These are phyloP conservation scores for Trypethelium eluteriae DNA, from an alignment of 495 filamentous ascomycete species.

Conservation along the genomic window DNA sequence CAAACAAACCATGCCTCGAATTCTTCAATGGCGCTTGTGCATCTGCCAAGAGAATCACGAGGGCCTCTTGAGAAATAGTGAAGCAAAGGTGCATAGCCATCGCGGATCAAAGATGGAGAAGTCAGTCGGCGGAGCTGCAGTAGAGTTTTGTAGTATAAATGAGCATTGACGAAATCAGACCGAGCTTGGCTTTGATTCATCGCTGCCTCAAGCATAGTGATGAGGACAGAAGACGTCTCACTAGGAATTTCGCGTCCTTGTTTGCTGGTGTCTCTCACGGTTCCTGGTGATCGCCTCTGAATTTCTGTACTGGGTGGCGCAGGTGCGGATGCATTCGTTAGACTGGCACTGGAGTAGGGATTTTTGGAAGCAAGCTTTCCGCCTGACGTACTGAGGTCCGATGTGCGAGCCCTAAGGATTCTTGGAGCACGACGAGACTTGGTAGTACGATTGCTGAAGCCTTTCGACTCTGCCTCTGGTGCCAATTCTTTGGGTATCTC, in stretches of 20 bases:
- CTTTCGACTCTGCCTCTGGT: conserved; percentile 47
- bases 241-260: background rate
- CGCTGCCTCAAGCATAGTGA: conserved; percentile 63
- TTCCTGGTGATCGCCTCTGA: conserved; percentile 6
- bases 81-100: conserved; percentile 60
- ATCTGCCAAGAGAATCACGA: conserved; percentile 57
- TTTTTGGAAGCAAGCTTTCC: conserved; percentile 27
- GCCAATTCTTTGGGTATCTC: conserved; percentile 59
- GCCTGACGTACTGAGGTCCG: conserved; percentile 1
- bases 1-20: conserved; percentile 71
- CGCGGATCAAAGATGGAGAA: conserved; percentile 51
- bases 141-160: conserved; percentile 61
- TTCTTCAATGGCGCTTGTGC: conserved; percentile 59
- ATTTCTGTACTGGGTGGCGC: background rate
- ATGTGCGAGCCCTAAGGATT: background rate
- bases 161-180: conserved; percentile 62
- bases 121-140: conserved; percentile 54
- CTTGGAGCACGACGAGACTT: conserved; percentile 31
- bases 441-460: conserved; percentile 57
- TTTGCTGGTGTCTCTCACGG: background rate
- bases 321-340: background rate
- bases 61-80: conserved; percentile 63
- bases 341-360: conserved; percentile 23
- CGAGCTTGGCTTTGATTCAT: conserved; percentile 58
- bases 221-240: conserved; percentile 40